Evolutionary conservation across 495 filamentous ascomycete genomes (phyloP).

Genomic region (Antarctomyces pellizariae): DNA sequence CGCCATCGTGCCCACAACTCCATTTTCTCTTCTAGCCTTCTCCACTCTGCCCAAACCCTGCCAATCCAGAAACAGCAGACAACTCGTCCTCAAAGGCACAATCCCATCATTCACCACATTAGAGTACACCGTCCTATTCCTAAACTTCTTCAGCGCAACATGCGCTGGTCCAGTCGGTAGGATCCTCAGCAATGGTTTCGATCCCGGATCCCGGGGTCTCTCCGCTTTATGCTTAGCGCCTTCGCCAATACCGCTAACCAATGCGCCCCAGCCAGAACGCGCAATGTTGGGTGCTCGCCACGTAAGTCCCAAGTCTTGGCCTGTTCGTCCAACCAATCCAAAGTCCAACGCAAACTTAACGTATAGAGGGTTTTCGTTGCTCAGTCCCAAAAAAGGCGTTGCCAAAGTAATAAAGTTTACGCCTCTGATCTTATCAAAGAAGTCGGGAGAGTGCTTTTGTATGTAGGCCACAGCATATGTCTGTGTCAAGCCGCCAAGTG

Average conservation of each 20-base stretch:
- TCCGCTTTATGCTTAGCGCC: constrained; percentile 37
- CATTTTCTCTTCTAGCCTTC: constrained; percentile 80
- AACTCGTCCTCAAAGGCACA: constrained; percentile 83
- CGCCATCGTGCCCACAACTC: constrained; percentile 73
- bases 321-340: constrained; percentile 81
- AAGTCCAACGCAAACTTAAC: constrained; percentile 94
- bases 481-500: constrained; percentile 75
- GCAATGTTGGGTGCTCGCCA: constrained; percentile 76
- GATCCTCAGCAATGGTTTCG: constrained; percentile 79
- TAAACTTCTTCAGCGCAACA: constrained; percentile 60
- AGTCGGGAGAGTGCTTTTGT: constrained; percentile 78
- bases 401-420: constrained; percentile 89
- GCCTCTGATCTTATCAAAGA: constrained; percentile 70
- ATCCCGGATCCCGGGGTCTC: constrained; percentile 41
- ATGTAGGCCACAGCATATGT: constrained; percentile 96
- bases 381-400: constrained; percentile 74
- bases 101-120: constrained; percentile 99
- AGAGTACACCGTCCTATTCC: constrained; percentile 81
- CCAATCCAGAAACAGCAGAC: constrained; percentile 93
- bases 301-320: constrained; percentile 80
- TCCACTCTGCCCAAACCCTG: constrained; percentile 79
- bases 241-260: constrained; percentile 56
- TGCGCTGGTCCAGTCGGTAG: constrained; percentile 86
- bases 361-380: constrained; percentile 93
- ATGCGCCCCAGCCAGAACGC: constrained; percentile 66